Evolutionary conservation across 169 alveolate species (phyloP).

Genomic region (Gregarina niphandrodes): DNA sequence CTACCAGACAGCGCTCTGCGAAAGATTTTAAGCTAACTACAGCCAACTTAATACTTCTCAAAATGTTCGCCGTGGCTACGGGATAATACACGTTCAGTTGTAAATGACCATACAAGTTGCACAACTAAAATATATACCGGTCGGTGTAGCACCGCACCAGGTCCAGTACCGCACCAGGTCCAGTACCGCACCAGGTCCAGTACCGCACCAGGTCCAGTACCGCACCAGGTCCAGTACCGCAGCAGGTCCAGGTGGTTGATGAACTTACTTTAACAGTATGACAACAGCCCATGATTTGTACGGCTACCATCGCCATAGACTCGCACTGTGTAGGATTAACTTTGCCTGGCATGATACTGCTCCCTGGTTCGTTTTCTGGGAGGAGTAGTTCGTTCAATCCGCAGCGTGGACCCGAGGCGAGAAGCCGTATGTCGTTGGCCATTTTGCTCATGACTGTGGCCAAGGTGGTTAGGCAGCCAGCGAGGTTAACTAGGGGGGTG

Average conservation of each 20-base stretch:
- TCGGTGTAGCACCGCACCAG: slow-evolving; percentile 35
- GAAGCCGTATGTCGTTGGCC: slow-evolving; percentile 49
- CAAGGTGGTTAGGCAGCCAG: slow-evolving; percentile 39
- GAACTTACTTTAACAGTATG: neutral
- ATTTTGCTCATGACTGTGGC: slow-evolving; percentile 47
- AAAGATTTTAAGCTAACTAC: slow-evolving; percentile 49
- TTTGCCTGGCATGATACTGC: slow-evolving; percentile 68
- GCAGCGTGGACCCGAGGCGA: slow-evolving; percentile 60
- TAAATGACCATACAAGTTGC: slow-evolving; percentile 59
- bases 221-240: neutral
- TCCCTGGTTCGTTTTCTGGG: slow-evolving; percentile 69
- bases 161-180: neutral
- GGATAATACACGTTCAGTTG: slow-evolving; percentile 69
- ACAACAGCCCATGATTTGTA: slow-evolving; percentile 37
- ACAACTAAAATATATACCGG: slow-evolving; percentile 56
- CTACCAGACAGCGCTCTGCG: slow-evolving; percentile 48
- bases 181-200: neutral
- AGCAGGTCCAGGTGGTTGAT: neutral
- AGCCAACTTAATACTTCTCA: slow-evolving; percentile 5
- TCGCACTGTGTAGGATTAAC: slow-evolving; percentile 72
- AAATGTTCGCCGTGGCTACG: slow-evolving; percentile 43
- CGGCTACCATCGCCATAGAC: slow-evolving; percentile 64
- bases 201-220: neutral
- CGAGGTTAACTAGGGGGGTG: slow-evolving; percentile 45
- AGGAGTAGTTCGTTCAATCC: slow-evolving; percentile 52